Base-by-base conservation (phyloP, 805 yeast genomes). In the Lachancea lanzarotensis region DNA sequence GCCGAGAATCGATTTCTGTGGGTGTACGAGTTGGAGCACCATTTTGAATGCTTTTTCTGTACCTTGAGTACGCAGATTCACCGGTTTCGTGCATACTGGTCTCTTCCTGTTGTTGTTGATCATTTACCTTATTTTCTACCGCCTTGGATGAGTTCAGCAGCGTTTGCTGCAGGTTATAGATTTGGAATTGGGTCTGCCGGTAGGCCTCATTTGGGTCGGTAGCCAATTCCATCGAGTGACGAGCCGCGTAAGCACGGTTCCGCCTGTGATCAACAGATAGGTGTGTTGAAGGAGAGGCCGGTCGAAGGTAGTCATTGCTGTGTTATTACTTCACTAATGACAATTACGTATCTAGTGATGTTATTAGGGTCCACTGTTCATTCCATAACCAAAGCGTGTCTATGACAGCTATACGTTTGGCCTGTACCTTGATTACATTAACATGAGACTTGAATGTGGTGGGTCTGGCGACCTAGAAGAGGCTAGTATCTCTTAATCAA, bases 151-250 rank as follows among this genome's bases (percentile, higher is more conserved):
- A 58, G 36, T 63, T 62, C 35, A 63, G 43, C 16, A 65, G 53
- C 5, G 66, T 63, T 36, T 62, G 66, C 39, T 65, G 69, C 18
- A 65, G 41, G 16, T 56, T 53, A 35, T 56, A 56, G 10, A 65
- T 65, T 29, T 60, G 60, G 6, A 60, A 56, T 44, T 63, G 67
- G 0, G 65, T 62, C 38, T 57, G 52, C 32, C 60, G 55, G 44
- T 63, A 63, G 11, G 49, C 53, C 30, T 57, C 53, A 40, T 53
- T 47, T 19, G 46, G 41, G 27, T 51, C 56, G 19, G 36, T 33
- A 8, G 43, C 15, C 12, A 43, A 9, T 5, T 40, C 26, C 47
- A 44, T 44, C 27, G 22, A 17, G 18, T 25, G 17, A 36, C 10
- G 10, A 36, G 15, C 15, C 25, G 25, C 8, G n/a, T n/a, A n/a